Conservation (phyloP, 257 asterid species). For the Oldenlandia corymbosa region DNA sequence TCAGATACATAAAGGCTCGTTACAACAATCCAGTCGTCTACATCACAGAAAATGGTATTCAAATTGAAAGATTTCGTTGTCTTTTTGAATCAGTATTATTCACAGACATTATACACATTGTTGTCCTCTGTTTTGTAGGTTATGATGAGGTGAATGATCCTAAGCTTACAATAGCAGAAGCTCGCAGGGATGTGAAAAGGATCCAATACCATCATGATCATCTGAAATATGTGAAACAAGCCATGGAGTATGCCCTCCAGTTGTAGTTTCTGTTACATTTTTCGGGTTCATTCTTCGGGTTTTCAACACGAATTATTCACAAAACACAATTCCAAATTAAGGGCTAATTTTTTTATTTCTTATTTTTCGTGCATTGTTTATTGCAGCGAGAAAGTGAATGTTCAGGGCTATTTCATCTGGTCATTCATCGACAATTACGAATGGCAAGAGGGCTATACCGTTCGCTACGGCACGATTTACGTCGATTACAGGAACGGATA, state of each 20-base stretch:
- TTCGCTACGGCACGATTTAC: constrained; percentile 11
- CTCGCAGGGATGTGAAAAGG: constrained; percentile 12
- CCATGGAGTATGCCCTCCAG: constrained; percentile 17
- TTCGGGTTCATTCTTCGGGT: too few relatives aligned
- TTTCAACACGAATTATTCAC: too few relatives aligned
- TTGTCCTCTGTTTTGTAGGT: not conserved
- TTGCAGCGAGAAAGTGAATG: constrained; percentile 8
- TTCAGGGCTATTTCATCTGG: not conserved
- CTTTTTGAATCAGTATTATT: not conserved
- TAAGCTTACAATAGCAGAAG: constrained; percentile 5
- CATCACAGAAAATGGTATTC: constrained; percentile 33
- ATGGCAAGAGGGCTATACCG: constrained; percentile 10
- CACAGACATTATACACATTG: too few relatives aligned
- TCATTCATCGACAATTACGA: constrained; percentile 14
- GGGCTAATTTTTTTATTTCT: too few relatives aligned
- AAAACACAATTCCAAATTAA: too few relatives aligned
- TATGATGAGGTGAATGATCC: constrained; percentile 15
- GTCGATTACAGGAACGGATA: not conserved
- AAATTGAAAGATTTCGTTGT: too few relatives aligned
- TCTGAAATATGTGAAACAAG: constrained; percentile 9
- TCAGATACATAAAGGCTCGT: not conserved
- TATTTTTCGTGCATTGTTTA: too few relatives aligned
- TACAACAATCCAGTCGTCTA: constrained; percentile 26
- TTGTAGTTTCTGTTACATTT: too few relatives aligned
- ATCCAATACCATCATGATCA: constrained; percentile 17